Percentiles rank a stretch among this genome's conserved stretches.
Conservation (phyloP, 2,329 filamentous ascomycete genomes). For the Trichoderma lentiforme region DNA sequence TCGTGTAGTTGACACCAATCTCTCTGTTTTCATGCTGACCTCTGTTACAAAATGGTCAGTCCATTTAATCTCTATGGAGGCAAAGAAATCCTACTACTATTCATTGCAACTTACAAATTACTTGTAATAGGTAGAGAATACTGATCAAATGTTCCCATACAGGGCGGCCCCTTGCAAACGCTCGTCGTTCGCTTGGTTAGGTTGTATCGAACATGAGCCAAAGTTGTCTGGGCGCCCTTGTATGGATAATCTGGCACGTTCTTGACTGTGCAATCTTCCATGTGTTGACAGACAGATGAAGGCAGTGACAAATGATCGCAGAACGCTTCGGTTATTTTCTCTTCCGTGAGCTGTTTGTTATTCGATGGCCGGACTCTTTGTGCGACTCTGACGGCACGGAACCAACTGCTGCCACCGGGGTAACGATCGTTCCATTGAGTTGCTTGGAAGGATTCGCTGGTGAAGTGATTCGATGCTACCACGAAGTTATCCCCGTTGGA, state of each 20-base stretch:
- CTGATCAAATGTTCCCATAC: neutral
- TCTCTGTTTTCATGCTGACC: neutral
- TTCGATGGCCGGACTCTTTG: neutral
- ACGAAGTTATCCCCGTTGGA: neutral
- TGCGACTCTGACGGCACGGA: neutral
- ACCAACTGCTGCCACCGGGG: conserved; percentile 20
- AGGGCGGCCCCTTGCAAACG: conserved; percentile 14
- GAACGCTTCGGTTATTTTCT: neutral
- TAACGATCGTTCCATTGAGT: neutral
- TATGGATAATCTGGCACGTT: conserved; percentile 18
- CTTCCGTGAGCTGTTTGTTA: neutral
- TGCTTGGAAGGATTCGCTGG: conserved; percentile 13
- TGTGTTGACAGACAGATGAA: conserved; percentile 15
- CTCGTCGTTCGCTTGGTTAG: conserved; percentile 16
- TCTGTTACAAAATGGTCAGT: neutral
- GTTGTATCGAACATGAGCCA: conserved; percentile 17
- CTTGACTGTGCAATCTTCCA: conserved; percentile 9
- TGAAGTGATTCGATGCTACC: conserved; percentile 15
- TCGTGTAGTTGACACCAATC: neutral
- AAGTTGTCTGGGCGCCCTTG: conserved; percentile 1
- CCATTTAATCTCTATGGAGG: neutral
- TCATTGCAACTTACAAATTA: neutral
- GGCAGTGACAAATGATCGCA: neutral
- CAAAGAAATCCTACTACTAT: neutral
- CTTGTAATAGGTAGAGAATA: neutral